Base-by-base conservation (phyloP, 208 protist genomes). In the Acanthamoeba healyi region DNA sequence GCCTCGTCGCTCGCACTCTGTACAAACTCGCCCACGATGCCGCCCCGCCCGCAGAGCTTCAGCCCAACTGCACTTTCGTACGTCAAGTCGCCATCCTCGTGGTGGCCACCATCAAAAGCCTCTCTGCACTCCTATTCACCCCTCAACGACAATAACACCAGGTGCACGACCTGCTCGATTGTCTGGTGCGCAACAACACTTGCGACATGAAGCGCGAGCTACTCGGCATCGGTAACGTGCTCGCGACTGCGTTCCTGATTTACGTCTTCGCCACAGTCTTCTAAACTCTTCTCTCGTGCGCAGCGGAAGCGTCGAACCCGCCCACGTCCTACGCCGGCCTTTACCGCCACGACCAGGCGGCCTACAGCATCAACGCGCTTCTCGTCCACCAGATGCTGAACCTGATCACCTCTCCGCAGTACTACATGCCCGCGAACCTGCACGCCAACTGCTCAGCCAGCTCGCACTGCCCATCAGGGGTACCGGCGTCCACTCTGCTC, bases 101-200 rank as follows among this genome's bases (percentile, higher is more conserved):
- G 22, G 40, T 15, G 14, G 5, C 17, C 46, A 14, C 36, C 7
- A 82, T 51, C 17, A 1, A 7, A n/a, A n/a, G n/a, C n/a, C n/a
- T 6, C 46, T 51, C 4, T 51, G 46, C 46, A 19, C 46, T 51
- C n/a, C n/a, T n/a, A n/a, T n/a, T n/a, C 10, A 51, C 46, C 5
- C 0, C 46, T 15, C 14, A 51, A 10, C 2, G 46, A 1, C 46
- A 51, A 51, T 51, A n/a, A n/a, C n/a, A n/a, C n/a, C 26, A 88
- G 82, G 82, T 49, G 38, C 17, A 34, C 14, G 82, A 63, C n/a
- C 58, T 90, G 54, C 58, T 90, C 0, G 82, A 70, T 24, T 90
- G 82, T 46, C 40, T 90, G 17, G 82, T 90, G 38, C 49, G 56
- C 29, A 90, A 90, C 58, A 90, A 90, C 38, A 90, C 82, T n/a